Evolutionary conservation across 768 basidiomycete species (phyloP), one percentile per base, ranked within the genome.

Genomic region (Mycena leptocephala): DNA sequence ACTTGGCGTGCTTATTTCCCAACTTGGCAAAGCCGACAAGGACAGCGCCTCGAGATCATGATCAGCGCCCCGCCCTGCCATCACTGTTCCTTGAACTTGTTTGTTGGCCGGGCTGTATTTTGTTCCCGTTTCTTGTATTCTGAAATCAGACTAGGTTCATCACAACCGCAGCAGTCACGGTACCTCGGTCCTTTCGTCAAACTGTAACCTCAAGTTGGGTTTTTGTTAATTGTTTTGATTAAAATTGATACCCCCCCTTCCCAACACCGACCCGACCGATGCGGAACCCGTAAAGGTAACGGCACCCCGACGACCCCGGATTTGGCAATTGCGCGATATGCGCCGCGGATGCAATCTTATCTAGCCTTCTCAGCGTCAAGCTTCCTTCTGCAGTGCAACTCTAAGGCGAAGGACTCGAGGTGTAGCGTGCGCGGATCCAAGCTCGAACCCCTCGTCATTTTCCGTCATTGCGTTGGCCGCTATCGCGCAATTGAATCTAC

Each of bases 141-240:
- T 37, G 28, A 35, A 68, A 56, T 55, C 51, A 56, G 67, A 26
- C 37, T 68, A 68, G 67, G 37, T 53, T 37, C 32, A 32, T 62
- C 32, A 62, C 56, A 53, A 55, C 33, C 66, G 51, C 48, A 67
- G 66, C 51, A 51, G 64, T 66, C 64, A 66, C 46, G 64, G 16
- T 63, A 63, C 22, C 28, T 20, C 26, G 41, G 43, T 39, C 22
- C 20, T 39, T 51, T 62, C 39, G 35, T 24, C 33, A 61, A 37
- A 37, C 58, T 14, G 4, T 22, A 58, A 33, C 30, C 46, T 30
- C 33, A 8, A 30, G 10, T 48, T 48, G 46, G n/a, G n/a, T 62
- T 39, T 39, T 16, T 55, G 26, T 51, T 26, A 4, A 8, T 18
- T 32, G 30, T n/a, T n/a, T n/a, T n/a, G n/a, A n/a, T n/a, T n/a